Percentiles rank a stretch among this genome's conserved stretches.
These are phyloP conservation scores for Trichoderma arundinaceum DNA, from an alignment of 2,329 filamentous ascomycete species.

Conservation along the genomic window DNA sequence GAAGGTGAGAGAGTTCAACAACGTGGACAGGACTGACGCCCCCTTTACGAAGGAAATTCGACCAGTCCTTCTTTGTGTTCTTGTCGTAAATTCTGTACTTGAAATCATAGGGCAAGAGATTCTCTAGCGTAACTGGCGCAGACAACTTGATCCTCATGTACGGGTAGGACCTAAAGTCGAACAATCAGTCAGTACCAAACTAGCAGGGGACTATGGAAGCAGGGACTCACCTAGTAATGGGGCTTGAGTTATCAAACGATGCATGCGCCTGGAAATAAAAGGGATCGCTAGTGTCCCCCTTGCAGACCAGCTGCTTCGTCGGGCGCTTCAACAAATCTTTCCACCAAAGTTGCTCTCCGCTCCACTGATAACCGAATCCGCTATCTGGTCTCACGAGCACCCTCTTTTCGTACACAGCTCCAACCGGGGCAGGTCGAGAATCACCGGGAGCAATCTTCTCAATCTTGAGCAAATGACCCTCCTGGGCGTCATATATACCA, in stretches of 20 bases:
- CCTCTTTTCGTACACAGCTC: constrained; percentile 87
- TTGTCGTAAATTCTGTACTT: constrained; percentile 99
- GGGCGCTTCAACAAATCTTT: constrained; percentile 84
- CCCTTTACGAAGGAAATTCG: constrained; percentile 94
- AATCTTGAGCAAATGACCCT: constrained; percentile 92
- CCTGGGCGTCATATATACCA: constrained; percentile 84
- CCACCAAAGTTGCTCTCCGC: constrained; percentile 88
- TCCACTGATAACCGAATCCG: constrained; percentile 97
- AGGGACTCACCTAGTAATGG: constrained; percentile 69
- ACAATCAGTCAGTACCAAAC: neutral
- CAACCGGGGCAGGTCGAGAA: constrained; percentile 86
- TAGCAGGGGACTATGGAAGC: neutral
- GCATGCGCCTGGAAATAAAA: constrained; percentile 98
- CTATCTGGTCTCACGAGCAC: constrained; percentile 89
- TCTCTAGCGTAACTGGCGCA: constrained; percentile 91
- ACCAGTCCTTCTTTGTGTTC: constrained; percentile 98
- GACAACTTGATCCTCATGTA: constrained; percentile 94
- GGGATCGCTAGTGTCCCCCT: constrained; percentile 82
- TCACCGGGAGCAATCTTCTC: constrained; percentile 97
- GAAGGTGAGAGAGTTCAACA: constrained; percentile 90
- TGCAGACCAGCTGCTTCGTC: constrained; percentile 85
- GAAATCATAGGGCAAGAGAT: constrained; percentile 95
- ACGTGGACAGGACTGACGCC: constrained; percentile 97
- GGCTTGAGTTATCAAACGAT: constrained; percentile 80
- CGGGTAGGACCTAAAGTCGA: constrained; percentile 71